Base-by-base conservation (phyloP, 495 filamentous ascomycete species). In the Halenospora varia region DNA sequence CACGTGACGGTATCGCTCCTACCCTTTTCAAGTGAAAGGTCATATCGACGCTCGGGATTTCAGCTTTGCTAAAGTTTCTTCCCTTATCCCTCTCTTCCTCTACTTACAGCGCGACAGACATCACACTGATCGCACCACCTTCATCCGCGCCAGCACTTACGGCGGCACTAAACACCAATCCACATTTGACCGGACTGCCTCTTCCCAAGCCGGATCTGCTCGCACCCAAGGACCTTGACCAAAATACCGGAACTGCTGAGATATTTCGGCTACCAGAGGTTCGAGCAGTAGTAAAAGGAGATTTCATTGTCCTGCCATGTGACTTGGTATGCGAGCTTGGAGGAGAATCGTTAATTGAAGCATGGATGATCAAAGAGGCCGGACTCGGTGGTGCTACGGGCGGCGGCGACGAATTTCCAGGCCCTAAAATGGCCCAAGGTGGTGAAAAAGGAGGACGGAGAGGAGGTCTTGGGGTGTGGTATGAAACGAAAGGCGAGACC, bases 291-390 rank as follows among this genome's bases (percentile, higher is more conserved):
- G 86, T 99, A 55, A 90, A 79, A 23, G 82, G 84, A 3, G 90
- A 99, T 69, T 96, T 97, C 68, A 70, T 96, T 8, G 86, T 97
- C 2, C 73, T 99, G 19, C 92, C 93, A 1, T 99, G 94, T 66
- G 95, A 99, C 70, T 77, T 99, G 0, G 81, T 99, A 18, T 96
- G 89, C 74, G 92, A 96, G 66, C 74, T 98, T 4, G 88, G 87
- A 10, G 90, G 90, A 10, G 86, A 90, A 65, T 80, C 84, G 44
- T 73, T 97, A 10, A 71, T 92, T 2, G 89, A 97, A 66, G 79
- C 93, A 62, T 99, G 95, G 95, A 90, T 97, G 89, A 80, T 92
- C 20, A 81, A 85, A 51, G 83, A 90, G 51, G 83, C 81, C 20
- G 84, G 84, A n/a, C 73, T 93, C 0, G 63, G 68, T 44, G 70